Evolutionary conservation across 805 yeast genomes (phyloP), one percentile per base, ranked within the genome.

Genomic region (Candida railenensis): DNA sequence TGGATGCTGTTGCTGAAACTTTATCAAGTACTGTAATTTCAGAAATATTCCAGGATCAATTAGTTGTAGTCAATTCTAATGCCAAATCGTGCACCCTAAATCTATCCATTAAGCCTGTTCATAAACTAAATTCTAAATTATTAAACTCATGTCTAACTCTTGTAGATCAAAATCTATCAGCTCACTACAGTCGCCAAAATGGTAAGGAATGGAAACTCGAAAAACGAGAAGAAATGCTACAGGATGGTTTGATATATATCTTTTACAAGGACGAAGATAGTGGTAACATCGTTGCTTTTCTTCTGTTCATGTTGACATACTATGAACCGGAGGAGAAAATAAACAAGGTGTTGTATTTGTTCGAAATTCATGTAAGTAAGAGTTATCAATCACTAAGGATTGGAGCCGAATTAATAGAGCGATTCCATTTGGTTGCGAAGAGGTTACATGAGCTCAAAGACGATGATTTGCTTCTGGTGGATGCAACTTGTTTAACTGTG

Each of bases 351-450:
- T 46, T 82, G 7, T 82, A 81, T 52, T 62, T 82, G 8, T 82
- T 79, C 52, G 87, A 82, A 55, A 76, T 82, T 33, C 87, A 82
- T 45, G 59, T 82, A 0, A 25, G 47, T 1, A 65, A 67, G 1
- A 14, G 41, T 9, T 66, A 50, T 46, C 77, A 79, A 41, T 61
- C 63, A 1, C 33, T 40, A 2, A 53, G 61, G 7, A 22, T 74
- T 0, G 87, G 87, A 0, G 40, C 69, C 0, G 15, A 15, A 9
- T 50, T 81, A n/a, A 60, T 82, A 47, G 22, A 34, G 0, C 15
- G 47, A 0, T 64, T 80, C 30, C 78, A 77, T 42, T 12, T 40
- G 0, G 47, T 74, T 3, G 66, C 71, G 2, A 3, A 4, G 2
- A 9, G 44, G 19, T 43, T 63, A n/a, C 48, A 48, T 25, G 12